phyloP scores from a whole-genome alignment of 371 early-diverging fungal genomes.

The Mortierella sp. region DNA sequence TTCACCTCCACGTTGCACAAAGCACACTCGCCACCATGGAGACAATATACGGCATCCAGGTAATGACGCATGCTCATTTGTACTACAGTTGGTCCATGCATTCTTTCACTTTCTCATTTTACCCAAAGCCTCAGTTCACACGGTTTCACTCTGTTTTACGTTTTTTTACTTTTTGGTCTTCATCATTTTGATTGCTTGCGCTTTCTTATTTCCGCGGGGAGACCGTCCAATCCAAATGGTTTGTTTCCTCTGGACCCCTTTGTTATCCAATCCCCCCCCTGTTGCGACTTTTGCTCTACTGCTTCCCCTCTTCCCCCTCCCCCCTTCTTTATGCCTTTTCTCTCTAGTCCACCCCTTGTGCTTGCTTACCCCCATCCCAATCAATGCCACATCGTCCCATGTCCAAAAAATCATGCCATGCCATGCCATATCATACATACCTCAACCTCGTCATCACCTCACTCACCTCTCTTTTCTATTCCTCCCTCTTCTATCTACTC shows the following conservation, averaged over 20 bases:
- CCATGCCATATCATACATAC: not conserved
- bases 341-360: not conserved
- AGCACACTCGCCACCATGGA: constrained; percentile 32
- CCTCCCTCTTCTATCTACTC: not conserved
- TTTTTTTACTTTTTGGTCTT: not conserved
- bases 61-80: not conserved
- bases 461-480: not conserved
- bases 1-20: not conserved
- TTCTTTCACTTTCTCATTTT: not conserved
- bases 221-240: not conserved
- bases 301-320: not conserved
- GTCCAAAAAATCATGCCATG: not conserved
- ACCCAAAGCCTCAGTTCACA: constrained; percentile 4
- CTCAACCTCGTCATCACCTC: not conserved
- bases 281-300: not conserved
- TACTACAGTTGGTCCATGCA: not conserved
- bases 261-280: not conserved
- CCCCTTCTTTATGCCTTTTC: constrained; percentile 3
- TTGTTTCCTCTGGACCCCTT: not conserved
- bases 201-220: not conserved
- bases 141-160: not conserved
- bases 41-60: constrained; percentile 57
- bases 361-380: not conserved
- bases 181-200: not conserved
- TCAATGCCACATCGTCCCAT: not conserved